These are phyloP conservation scores for Crithidia expoeki DNA, from an alignment of 208 protist species.

Conservation along the genomic window DNA sequence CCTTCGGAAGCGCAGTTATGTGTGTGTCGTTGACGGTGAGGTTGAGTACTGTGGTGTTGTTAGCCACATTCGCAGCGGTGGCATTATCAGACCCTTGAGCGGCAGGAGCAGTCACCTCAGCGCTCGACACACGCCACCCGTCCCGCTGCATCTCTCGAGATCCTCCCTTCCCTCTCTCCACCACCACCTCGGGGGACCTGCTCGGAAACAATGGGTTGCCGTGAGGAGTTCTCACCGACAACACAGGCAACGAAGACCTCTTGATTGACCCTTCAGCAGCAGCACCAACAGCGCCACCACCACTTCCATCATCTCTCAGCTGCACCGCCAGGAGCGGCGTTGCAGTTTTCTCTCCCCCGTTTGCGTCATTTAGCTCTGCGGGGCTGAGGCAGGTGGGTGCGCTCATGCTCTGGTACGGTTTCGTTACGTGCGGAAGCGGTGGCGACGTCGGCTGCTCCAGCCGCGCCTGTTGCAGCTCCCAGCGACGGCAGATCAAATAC, in stretches of 20 bases:
- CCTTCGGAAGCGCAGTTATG: slow-evolving; percentile 2
- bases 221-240: background rate
- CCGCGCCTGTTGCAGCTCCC: slow-evolving; percentile 2
- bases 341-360: background rate
- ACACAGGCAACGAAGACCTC: background rate
- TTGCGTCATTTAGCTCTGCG: background rate
- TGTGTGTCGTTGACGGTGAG: background rate
- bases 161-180: background rate
- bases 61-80: no score
- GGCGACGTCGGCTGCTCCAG: background rate
- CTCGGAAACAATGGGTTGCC: slow-evolving; percentile 1
- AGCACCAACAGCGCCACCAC: no score
- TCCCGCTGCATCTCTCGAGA: no score
- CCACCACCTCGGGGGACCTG: background rate
- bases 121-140: no score
- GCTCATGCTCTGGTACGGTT: background rate
- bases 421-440: slow-evolving; percentile 2
- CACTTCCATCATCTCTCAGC: no score
- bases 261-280: no score
- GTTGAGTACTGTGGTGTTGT: no score
- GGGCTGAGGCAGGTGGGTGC: background rate
- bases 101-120: background rate
- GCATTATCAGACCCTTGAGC: background rate
- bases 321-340: slow-evolving; percentile 11
- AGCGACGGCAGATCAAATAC: slow-evolving; percentile 11